Conservation (phyloP, 2,329 filamentous ascomycete genomes). For the Beauveria rudraprayagi region DNA sequence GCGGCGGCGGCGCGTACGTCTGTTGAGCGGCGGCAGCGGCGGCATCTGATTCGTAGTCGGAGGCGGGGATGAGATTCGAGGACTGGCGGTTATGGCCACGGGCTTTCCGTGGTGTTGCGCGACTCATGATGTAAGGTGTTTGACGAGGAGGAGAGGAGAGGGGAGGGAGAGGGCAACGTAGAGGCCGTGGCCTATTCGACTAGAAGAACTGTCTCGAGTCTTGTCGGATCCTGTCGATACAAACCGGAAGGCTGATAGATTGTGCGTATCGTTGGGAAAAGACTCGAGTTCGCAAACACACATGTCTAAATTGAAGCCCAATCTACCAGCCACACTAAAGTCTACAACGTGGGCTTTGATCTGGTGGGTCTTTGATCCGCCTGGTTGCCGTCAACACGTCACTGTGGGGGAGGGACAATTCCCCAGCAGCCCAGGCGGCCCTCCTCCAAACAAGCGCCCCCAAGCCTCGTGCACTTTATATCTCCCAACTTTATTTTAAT, state of each 20-base stretch:
- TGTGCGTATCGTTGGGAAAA: not conserved
- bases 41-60: slow-evolving; percentile 62
- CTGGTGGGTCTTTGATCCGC: not conserved
- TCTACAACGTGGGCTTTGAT: not conserved
- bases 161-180: not conserved
- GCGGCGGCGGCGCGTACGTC: slow-evolving; percentile 37
- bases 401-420: slow-evolving; percentile 7
- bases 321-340: not conserved
- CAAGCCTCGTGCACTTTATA: not conserved
- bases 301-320: not conserved
- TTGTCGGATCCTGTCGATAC: not conserved
- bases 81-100: slow-evolving; percentile 32
- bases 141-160: not conserved
- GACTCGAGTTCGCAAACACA: not conserved
- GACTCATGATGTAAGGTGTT: slow-evolving; percentile 31
- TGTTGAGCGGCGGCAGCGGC: slow-evolving; percentile 29
- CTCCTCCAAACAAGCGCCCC: not conserved
- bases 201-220: not conserved
- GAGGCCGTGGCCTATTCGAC: not conserved
- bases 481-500: not conserved
- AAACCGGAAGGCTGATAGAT: not conserved
- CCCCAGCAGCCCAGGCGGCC: not conserved
- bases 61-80: slow-evolving; percentile 33
- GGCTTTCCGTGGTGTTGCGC: slow-evolving; percentile 32
- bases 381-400: slow-evolving; percentile 4